phyloP scores from a whole-genome alignment of 2,329 filamentous ascomycete genomes.

The Emericellopsis atlantica region DNA sequence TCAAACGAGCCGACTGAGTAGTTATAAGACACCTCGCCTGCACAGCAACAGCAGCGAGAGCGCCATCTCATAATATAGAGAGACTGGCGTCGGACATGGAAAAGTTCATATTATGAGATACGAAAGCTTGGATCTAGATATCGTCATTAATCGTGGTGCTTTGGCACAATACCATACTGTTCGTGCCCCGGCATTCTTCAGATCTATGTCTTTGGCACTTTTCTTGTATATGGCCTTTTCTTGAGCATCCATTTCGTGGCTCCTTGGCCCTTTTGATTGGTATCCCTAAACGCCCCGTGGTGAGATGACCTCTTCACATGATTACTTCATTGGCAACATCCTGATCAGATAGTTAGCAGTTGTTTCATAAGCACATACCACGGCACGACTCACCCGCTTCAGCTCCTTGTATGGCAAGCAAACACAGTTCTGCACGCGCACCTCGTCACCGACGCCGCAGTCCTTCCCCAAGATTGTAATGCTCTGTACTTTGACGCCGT shows the following conservation, averaged over 20 bases:
- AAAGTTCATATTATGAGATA: too few relatives aligned
- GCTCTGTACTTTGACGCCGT: constrained; percentile 96
- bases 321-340: constrained; percentile 83
- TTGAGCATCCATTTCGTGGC: too few relatives aligned
- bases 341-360: constrained; percentile 28
- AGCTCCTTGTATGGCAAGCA: constrained; percentile 97
- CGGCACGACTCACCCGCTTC: constrained; percentile 62
- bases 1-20: constrained; percentile 7
- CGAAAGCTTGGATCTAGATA: too few relatives aligned
- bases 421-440: constrained; percentile 94
- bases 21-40: neutral
- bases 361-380: neutral
- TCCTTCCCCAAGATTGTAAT: constrained; percentile 97
- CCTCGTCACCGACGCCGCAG: constrained; percentile 84
- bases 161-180: too few relatives aligned
- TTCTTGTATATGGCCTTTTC: too few relatives aligned
- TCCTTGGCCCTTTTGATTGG: too few relatives aligned
- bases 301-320: constrained; percentile 48
- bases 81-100: too few relatives aligned
- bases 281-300: too few relatives aligned
- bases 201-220: neutral
- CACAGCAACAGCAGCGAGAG: too few relatives aligned
- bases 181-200: neutral
- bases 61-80: too few relatives aligned
- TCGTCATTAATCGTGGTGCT: too few relatives aligned